phyloP scores from a whole-genome alignment of 2,329 filamentous ascomycete species.

The Trichoderma cornu-damae region DNA sequence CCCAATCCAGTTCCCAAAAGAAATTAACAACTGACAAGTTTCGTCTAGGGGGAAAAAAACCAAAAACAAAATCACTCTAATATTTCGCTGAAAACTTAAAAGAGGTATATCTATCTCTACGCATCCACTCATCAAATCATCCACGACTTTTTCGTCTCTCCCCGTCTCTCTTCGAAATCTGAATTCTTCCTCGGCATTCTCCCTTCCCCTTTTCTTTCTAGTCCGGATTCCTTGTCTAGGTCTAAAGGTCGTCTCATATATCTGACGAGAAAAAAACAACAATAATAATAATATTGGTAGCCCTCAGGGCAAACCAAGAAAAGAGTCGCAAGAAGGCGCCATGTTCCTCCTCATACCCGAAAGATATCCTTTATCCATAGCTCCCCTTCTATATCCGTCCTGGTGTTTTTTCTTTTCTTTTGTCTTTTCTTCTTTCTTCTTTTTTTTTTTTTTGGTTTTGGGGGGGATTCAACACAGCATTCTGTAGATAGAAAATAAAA shows the following conservation, averaged over 20 bases:
- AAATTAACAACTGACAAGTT: neutral
- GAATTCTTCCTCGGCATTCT: neutral
- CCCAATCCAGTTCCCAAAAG: too few relatives aligned
- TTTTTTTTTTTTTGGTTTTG: neutral
- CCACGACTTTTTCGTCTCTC: neutral
- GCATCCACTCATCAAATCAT: neutral
- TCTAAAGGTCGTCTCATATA: conserved; percentile 15
- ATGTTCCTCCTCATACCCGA: neutral
- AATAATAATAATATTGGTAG: neutral
- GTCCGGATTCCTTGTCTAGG: conserved; percentile 13
- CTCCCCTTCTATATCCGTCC: conserved; percentile 6
- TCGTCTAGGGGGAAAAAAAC: neutral
- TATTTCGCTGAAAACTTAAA: conserved; percentile 4
- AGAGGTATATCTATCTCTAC: conserved; percentile 11
- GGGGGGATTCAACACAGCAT: neutral
- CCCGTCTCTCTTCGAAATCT: neutral
- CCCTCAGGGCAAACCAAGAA: neutral
- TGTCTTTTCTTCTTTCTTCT: neutral
- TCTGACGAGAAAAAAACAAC: neutral
- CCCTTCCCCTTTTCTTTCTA: neutral
- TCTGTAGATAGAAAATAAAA: conserved; percentile 11
- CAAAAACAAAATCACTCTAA: neutral
- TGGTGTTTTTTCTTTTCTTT: neutral
- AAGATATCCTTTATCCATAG: conserved; percentile 4
- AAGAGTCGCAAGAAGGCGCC: neutral